Conservation (phyloP, 2,329 filamentous ascomycete species). For the Nothopassalora personata region DNA sequence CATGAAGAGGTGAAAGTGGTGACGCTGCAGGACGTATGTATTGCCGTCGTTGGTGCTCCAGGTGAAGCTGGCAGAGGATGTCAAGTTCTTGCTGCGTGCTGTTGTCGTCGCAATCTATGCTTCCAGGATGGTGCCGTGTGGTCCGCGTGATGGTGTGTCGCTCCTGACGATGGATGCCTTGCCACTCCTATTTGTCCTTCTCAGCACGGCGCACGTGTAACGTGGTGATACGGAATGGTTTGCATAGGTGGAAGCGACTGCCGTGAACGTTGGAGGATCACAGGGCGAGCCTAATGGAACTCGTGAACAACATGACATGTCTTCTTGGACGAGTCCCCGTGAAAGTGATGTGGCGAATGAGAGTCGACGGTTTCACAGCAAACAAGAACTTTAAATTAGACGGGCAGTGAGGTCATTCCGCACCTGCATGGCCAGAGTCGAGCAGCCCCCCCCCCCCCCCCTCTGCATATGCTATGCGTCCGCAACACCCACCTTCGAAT, state of each 20-base stretch:
- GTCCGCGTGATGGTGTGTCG: no score
- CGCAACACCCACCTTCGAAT: background rate
- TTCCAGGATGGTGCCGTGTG: no score
- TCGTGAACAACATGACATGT: no score
- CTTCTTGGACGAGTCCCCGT: background rate
- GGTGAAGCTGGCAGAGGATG: background rate
- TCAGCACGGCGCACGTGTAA: background rate
- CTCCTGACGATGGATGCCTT: background rate
- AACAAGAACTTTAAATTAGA: background rate
- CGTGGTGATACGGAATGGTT: background rate
- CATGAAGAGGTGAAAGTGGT: background rate
- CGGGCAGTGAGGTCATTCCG: background rate
- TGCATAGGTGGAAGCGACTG: background rate
- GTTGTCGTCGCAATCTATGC: background rate
- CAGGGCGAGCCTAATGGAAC: no score
- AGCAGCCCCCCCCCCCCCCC: background rate
- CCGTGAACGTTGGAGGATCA: background rate
- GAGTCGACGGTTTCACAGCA: background rate
- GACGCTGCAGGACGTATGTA: background rate
- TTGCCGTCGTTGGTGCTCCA: background rate
- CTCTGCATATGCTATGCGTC: background rate
- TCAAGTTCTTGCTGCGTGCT: background rate
- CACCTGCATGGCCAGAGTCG: background rate
- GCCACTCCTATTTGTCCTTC: background rate
- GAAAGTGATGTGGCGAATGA: background rate